Evolutionary conservation across 106 monocot species (phyloP).

Genomic region (Chionographis japonica): DNA sequence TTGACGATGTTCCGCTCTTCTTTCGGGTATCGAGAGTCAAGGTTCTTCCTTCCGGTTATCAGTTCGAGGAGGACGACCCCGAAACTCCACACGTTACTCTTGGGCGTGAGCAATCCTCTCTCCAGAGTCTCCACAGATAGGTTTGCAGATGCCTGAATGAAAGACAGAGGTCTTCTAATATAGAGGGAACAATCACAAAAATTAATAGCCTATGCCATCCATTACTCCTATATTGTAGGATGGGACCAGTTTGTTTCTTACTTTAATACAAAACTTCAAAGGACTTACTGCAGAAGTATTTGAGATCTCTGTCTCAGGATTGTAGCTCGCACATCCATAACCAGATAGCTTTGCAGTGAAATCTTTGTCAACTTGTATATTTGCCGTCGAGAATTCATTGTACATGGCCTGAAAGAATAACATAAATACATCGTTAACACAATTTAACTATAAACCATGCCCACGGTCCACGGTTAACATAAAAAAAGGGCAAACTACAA

Average conservation of each 20-base stretch:
- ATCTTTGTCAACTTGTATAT: slow-evolving; percentile 89
- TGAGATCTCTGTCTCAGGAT: slow-evolving; percentile 45
- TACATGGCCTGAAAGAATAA: slow-evolving; percentile 70
- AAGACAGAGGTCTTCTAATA: not conserved
- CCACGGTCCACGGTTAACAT: too few relatives aligned
- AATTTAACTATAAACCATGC: too few relatives aligned
- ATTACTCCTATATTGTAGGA: not conserved
- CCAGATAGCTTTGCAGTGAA: slow-evolving; percentile 92
- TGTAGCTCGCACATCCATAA: slow-evolving; percentile 68
- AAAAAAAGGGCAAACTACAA: too few relatives aligned
- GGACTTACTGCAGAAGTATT: slow-evolving; percentile 55
- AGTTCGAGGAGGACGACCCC: slow-evolving; percentile 80
- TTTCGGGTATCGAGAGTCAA: slow-evolving; percentile 44
- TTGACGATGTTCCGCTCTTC: slow-evolving; percentile 85
- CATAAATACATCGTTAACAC: too few relatives aligned
- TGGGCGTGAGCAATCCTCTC: slow-evolving; percentile 77
- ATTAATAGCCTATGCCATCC: not conserved
- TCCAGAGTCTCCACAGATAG: slow-evolving; percentile 65
- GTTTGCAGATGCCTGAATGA: slow-evolving; percentile 48
- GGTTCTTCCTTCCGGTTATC: slow-evolving; percentile 72
- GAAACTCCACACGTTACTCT: slow-evolving; percentile 87
- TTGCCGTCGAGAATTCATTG: slow-evolving; percentile 72
- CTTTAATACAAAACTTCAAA: not conserved
- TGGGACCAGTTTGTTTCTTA: not conserved
- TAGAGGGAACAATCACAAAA: not conserved